These are phyloP conservation scores for Carnegiea gigantea DNA, from an alignment of 179 eudicot genomes.

Conservation along the genomic window DNA sequence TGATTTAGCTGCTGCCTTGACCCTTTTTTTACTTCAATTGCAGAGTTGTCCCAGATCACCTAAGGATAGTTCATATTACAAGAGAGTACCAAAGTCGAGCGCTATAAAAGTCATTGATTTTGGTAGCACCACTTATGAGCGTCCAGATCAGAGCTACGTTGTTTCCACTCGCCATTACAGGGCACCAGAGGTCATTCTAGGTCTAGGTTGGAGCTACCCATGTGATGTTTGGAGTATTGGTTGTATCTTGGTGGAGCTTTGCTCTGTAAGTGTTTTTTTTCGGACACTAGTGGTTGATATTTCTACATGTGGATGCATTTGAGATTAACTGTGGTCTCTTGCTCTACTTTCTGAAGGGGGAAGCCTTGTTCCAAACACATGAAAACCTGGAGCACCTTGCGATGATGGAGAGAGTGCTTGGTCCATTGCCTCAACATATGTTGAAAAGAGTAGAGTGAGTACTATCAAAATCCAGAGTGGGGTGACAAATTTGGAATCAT, in stretches of 20 bases:
- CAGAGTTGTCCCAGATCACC: slow-evolving; percentile 59
- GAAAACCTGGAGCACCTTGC: slow-evolving; percentile 92
- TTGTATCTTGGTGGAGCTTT: slow-evolving; percentile 80
- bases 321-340: background rate
- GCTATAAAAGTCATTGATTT: slow-evolving; percentile 77
- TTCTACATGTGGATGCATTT: background rate
- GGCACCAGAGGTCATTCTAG: slow-evolving; percentile 77
- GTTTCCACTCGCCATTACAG: slow-evolving; percentile 76
- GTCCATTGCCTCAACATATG: slow-evolving; percentile 77
- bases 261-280: slow-evolving; percentile 53
- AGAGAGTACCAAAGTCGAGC: slow-evolving; percentile 72
- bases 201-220: slow-evolving; percentile 92
- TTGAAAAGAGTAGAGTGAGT: slow-evolving; percentile 67
- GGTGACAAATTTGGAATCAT: background rate
- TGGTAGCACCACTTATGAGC: slow-evolving; percentile 71
- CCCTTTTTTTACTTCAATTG: background rate
- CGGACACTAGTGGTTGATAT: background rate
- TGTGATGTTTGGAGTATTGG: slow-evolving; percentile 95
- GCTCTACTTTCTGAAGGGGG: slow-evolving; percentile 47
- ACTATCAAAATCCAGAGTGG: background rate
- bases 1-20: background rate
- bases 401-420: slow-evolving; percentile 90
- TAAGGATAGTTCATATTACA: slow-evolving; percentile 55
- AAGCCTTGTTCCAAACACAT: slow-evolving; percentile 89
- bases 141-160: slow-evolving; percentile 59